A percentile compares a stretch with the other conserved stretches of the same genome.
Conservation (phyloP, 2,329 filamentous ascomycete species). For the Canariomyces notabilis region DNA sequence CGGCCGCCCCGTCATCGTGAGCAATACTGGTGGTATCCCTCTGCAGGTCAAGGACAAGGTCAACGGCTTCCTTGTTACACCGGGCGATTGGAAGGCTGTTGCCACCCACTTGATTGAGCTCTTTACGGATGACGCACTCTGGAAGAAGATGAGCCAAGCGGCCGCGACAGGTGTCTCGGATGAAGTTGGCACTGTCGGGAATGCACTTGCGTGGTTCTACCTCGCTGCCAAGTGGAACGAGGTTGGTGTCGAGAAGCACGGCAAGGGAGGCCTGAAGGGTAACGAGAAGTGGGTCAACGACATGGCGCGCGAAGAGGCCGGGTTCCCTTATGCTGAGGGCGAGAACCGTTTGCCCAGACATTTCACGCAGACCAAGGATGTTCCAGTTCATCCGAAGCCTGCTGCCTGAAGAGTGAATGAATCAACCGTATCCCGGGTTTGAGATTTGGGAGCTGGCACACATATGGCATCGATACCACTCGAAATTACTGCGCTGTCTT, state of each 20-base stretch:
- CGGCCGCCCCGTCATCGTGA: slow-evolving; percentile 72
- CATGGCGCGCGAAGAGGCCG: slow-evolving; percentile 62
- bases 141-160: slow-evolving; percentile 60
- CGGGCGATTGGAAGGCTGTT: slow-evolving; percentile 65
- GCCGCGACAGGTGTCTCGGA: slow-evolving; percentile 67
- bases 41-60: slow-evolving; percentile 68
- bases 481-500: neutral
- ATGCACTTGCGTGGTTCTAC: slow-evolving; percentile 71
- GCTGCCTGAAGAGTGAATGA: neutral
- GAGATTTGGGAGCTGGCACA: neutral
- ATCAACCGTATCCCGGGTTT: neutral
- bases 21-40: slow-evolving; percentile 71
- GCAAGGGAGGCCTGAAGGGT: slow-evolving; percentile 46
- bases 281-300: slow-evolving; percentile 68
- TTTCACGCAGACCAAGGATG: slow-evolving; percentile 33
- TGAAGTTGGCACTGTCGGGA: slow-evolving; percentile 76
- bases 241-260: slow-evolving; percentile 41
- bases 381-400: slow-evolving; percentile 19
- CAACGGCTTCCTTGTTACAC: slow-evolving; percentile 69
- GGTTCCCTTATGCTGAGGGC: slow-evolving; percentile 49
- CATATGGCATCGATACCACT: neutral
- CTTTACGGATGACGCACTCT: slow-evolving; percentile 60
- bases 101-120: slow-evolving; percentile 62
- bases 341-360: slow-evolving; percentile 57
- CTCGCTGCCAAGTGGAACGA: slow-evolving; percentile 63